Evolutionary conservation across 768 basidiomycete genomes (phyloP).

Genomic region (Lactarius tabidus): DNA sequence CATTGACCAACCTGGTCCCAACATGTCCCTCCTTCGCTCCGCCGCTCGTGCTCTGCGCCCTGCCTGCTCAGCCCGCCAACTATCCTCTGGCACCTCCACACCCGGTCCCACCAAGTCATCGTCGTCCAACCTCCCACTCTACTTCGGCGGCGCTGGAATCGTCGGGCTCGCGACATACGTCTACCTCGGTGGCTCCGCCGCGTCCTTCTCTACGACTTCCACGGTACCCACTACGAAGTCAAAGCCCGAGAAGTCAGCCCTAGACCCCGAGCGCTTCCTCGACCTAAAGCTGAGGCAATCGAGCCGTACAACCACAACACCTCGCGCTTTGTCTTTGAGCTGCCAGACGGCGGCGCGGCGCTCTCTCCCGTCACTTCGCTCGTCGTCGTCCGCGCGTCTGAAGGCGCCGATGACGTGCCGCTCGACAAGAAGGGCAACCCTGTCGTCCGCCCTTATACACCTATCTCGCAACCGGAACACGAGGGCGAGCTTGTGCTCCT

Average conservation of each 20-base stretch:
- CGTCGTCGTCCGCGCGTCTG: constrained; percentile 71
- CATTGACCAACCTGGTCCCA: too few species aligned
- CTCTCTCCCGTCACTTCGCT: constrained; percentile 77
- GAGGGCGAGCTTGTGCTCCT: constrained; percentile 76
- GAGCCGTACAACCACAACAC: constrained; percentile 86
- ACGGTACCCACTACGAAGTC: constrained; percentile 28
- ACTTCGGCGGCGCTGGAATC: constrained; percentile 42
- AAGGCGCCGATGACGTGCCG: constrained; percentile 42
- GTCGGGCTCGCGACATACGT: constrained; percentile 41
- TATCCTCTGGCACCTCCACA: not conserved
- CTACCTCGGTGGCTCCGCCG: constrained; percentile 42
- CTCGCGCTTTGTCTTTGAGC: constrained; percentile 73
- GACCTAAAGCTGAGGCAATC: constrained; percentile 78
- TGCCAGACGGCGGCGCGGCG: constrained; percentile 74
- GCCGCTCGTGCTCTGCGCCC: too few species aligned
- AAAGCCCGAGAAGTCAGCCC: constrained; percentile 58
- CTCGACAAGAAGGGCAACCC: constrained; percentile 80
- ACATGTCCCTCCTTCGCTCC: too few species aligned
- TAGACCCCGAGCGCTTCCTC: constrained; percentile 70
- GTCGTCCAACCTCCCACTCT: constrained; percentile 43
- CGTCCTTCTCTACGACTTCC: constrained; percentile 18
- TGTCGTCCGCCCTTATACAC: constrained; percentile 89
- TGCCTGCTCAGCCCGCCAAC: too few species aligned
- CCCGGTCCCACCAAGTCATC: constrained; percentile 39
- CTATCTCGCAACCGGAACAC: constrained; percentile 71